Percentiles rank a stretch among this genome's conserved stretches.
phyloP scores from a whole-genome alignment of 2,329 filamentous ascomycete species.

The Fusarium sp. region DNA sequence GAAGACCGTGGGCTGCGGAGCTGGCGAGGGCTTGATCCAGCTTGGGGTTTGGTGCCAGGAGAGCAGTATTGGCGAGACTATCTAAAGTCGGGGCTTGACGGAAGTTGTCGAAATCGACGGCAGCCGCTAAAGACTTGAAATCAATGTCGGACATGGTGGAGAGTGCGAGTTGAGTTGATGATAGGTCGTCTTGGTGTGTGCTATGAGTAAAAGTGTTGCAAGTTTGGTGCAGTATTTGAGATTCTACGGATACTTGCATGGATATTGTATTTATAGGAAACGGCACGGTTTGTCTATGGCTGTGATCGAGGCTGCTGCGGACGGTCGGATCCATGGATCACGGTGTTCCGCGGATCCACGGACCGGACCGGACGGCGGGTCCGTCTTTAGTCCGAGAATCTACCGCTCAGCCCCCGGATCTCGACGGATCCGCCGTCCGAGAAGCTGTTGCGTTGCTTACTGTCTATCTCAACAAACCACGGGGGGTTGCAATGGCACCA shows the following conservation, averaged over 20 bases:
- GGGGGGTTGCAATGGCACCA: background rate
- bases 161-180: background rate
- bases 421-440: conserved; percentile 2
- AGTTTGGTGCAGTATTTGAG: background rate
- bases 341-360: background rate
- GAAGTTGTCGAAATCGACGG: background rate
- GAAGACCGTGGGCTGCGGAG: conserved; percentile 49
- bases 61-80: background rate
- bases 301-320: too few species aligned
- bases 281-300: too few species aligned
- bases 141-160: background rate
- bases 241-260: background rate
- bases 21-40: conserved; percentile 46
- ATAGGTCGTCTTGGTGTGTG: too few species aligned
- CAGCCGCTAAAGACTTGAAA: background rate
- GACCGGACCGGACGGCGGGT: background rate
- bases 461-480: background rate
- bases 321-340: background rate
- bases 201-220: background rate
- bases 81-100: background rate
- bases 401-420: too few species aligned
- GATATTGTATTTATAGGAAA: background rate
- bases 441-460: too few species aligned
- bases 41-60: background rate
- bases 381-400: too few species aligned